Evolutionary conservation across 2,329 filamentous ascomycete species (phyloP), one percentile per base, ranked within the genome.

Genomic region (Pseudocercospora crystallina): DNA sequence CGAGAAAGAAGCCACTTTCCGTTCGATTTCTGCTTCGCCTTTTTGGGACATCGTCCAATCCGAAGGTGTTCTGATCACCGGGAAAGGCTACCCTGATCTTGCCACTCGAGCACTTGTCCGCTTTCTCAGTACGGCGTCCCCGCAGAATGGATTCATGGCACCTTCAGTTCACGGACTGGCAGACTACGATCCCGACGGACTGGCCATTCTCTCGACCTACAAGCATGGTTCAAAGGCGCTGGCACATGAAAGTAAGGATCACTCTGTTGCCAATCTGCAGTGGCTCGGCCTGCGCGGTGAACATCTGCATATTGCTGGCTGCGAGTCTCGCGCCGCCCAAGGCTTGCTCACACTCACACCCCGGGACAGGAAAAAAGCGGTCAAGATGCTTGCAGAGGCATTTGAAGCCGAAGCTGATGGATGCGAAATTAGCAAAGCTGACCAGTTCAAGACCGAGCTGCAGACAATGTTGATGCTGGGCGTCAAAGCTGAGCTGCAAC

Each of bases 1-100:
- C 44, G 89, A 94, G 65, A 92, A 94, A 70, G 89, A 94, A 74
- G 88, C 88, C n/a, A 86, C 84, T 0, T 92, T 90, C 61, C 81
- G 84, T 5, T 84, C 85, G 0, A 71, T 92, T 13, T 76, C 81
- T 1, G 76, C 77, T 5, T 79, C 78, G 0, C 62, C 68, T 3
- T 85, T 83, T 57, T 85, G 81, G 77, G 64, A 71, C 10, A 68
- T 73, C 1, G 26, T 71, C 2, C 73, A 73, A 2, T 78, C 80
- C 0, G 71, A 75, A n/a, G 85, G 87, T 0, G 70, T 89, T n/a
- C 65, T 89, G 0, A 61, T 91, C 15, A 91, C 88, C 3, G 89
- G 83, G 1, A 94, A 91, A 74, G 89, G 89, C 2, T 94, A 90
- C 62, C 88, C 89, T 0, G 89, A 94, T 60, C 72, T 92, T 41